phyloP scores from a whole-genome alignment of 305 asterid species.

The Rubia tinctorum region DNA sequence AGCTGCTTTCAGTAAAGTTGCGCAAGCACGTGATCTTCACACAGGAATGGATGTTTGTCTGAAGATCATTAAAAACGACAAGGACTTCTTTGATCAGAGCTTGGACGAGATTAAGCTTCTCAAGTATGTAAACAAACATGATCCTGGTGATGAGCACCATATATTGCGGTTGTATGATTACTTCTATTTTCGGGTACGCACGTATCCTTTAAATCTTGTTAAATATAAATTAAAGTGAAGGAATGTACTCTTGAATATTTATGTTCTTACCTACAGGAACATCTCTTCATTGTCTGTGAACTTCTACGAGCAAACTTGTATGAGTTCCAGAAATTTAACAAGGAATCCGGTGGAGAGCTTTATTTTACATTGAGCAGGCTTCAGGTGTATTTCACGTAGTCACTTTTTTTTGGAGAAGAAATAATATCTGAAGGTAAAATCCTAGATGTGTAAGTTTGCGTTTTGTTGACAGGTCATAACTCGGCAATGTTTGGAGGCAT shows the following conservation, averaged over 20 bases:
- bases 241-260: neutral
- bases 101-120: slow-evolving; percentile 94
- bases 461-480: slow-evolving; percentile 57
- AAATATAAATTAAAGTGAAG: neutral
- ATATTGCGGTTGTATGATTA: slow-evolving; percentile 90
- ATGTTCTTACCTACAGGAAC: slow-evolving; percentile 54
- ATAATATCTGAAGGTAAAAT: neutral
- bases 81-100: slow-evolving; percentile 98
- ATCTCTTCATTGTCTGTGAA: slow-evolving; percentile 89
- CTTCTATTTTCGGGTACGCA: slow-evolving; percentile 87
- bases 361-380: slow-evolving; percentile 73
- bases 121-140: slow-evolving; percentile 90
- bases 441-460: slow-evolving; percentile 19
- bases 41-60: slow-evolving; percentile 81
- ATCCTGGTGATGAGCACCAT: slow-evolving; percentile 80
- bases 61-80: slow-evolving; percentile 94
- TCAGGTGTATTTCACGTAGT: slow-evolving; percentile 48
- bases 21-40: slow-evolving; percentile 85
- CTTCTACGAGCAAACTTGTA: slow-evolving; percentile 91
- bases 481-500: slow-evolving; percentile 86
- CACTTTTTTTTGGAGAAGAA: neutral
- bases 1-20: slow-evolving; percentile 95
- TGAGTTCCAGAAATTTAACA: slow-evolving; percentile 85
- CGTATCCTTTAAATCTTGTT: slow-evolving; percentile 4
- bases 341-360: slow-evolving; percentile 71